Evolutionary conservation across 371 early-diverging fungal species (phyloP).

Genomic region (Basidiobolus heterosporus): DNA sequence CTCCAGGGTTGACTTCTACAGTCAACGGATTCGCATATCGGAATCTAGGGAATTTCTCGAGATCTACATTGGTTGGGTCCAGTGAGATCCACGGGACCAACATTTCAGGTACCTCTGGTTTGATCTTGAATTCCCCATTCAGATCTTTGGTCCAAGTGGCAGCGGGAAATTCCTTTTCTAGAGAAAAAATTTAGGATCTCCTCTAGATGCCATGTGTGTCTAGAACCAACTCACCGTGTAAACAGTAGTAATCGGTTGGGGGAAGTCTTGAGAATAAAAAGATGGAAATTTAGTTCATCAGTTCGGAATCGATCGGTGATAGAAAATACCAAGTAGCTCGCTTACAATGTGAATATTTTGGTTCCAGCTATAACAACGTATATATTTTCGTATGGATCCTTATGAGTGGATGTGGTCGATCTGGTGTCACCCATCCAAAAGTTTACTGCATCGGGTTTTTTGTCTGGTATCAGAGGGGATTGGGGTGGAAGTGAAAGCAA

Average conservation of each 20-base stretch:
- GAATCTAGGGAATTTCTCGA: conserved; percentile 28
- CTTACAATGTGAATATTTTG: conserved; percentile 44
- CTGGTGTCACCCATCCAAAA: conserved; percentile 56
- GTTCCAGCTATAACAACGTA: conserved; percentile 52
- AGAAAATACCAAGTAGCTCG: too few relatives aligned
- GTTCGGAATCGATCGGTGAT: too few relatives aligned
- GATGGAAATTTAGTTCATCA: too few relatives aligned
- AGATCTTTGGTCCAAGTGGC: conserved; percentile 8
- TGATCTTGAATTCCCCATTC: conserved; percentile 28
- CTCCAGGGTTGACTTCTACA: conserved; percentile 42
- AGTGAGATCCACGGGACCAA: conserved; percentile 1
- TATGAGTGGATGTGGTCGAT: conserved; percentile 53
- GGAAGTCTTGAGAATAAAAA: too few relatives aligned
- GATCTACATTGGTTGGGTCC: conserved; percentile 1
- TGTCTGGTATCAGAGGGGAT: conserved; percentile 6
- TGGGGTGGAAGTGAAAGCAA: too few relatives aligned
- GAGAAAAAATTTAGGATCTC: too few relatives aligned
- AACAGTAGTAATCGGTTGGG: conserved; percentile 28
- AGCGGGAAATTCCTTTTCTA: not conserved
- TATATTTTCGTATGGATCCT: conserved; percentile 66
- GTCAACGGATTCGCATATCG: conserved; percentile 28
- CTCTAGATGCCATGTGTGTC: too few relatives aligned
- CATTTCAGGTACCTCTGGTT: conserved; percentile 17
- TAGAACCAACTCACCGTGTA: conserved; percentile 24
- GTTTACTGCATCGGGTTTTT: conserved; percentile 56